Conservation (phyloP, 1,284 basidiomycete species). For the Ceratobasidium papillatum region DNA sequence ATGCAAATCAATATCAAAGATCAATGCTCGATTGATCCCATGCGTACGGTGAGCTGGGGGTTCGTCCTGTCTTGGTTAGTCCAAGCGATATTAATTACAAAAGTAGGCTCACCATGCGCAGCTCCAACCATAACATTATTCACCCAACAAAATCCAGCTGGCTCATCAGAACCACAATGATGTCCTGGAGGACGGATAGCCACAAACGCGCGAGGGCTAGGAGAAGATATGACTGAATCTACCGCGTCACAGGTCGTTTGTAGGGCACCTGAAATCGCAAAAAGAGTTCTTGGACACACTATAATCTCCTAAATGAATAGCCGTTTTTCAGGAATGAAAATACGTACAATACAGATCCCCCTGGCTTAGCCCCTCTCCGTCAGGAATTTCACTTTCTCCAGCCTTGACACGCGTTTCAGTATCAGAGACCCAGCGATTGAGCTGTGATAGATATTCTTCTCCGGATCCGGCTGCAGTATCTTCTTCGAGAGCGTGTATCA, state of each 20-base stretch:
- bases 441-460: constrained; percentile 64
- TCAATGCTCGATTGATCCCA: constrained; percentile 79
- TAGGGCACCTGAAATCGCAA: constrained; percentile 78
- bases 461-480: constrained; percentile 51
- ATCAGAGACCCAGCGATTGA: constrained; percentile 68
- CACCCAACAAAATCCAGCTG: constrained; percentile 92
- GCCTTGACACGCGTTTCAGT: constrained; percentile 71
- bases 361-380: constrained; percentile 63
- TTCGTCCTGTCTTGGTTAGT: not conserved
- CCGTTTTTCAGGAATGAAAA: constrained; percentile 43
- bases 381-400: constrained; percentile 82
- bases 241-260: constrained; percentile 87
- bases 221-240: constrained; percentile 56
- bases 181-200: constrained; percentile 89
- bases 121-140: constrained; percentile 93
- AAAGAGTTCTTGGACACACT: constrained; percentile 76
- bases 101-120: constrained; percentile 73
- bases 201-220: constrained; percentile 72
- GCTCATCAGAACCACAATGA: constrained; percentile 88
- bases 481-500: constrained; percentile 72
- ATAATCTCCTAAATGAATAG: constrained; percentile 23
- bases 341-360: constrained; percentile 85
- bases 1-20: constrained; percentile 75
- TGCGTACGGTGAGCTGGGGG: constrained; percentile 80
- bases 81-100: constrained; percentile 14